A percentile compares a stretch with the other conserved stretches of the same genome.
Conservation (phyloP, 441 rosid genomes). For the Erodium texanum region DNA sequence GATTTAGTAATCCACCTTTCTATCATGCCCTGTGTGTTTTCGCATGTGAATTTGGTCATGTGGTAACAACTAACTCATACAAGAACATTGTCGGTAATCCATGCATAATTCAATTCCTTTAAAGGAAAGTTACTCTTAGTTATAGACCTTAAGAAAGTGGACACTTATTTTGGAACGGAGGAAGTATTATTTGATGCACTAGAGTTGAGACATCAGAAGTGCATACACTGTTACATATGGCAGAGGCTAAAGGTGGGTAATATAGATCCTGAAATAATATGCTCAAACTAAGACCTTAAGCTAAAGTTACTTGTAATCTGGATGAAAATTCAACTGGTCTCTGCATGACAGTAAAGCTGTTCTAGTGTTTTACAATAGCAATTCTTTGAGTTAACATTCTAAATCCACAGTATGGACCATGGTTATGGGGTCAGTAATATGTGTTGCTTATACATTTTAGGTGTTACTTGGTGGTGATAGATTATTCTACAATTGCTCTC, state of each 20-base stretch:
- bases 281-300: not conserved
- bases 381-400: not conserved
- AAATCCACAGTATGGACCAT: not conserved
- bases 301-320: not conserved
- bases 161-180: not conserved
- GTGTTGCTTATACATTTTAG: not conserved
- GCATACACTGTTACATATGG: not conserved
- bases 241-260: not conserved
- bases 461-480: not conserved
- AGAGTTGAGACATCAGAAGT: not conserved
- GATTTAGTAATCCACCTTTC: no score
- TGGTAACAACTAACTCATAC: not conserved
- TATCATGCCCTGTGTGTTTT: not conserved
- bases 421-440: not conserved
- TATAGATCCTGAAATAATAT: not conserved
- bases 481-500: not conserved
- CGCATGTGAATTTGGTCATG: not conserved
- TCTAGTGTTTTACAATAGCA: not conserved
- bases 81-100: not conserved
- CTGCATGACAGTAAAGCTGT: not conserved
- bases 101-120: not conserved
- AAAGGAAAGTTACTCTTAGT: not conserved
- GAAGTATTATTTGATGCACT: slow-evolving; percentile 3
- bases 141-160: not conserved
- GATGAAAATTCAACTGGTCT: not conserved